A percentile compares a stretch with the other conserved stretches of the same genome.
Conservation (phyloP, 2,329 filamentous ascomycete species). For the Xenoacremonium recifei region DNA sequence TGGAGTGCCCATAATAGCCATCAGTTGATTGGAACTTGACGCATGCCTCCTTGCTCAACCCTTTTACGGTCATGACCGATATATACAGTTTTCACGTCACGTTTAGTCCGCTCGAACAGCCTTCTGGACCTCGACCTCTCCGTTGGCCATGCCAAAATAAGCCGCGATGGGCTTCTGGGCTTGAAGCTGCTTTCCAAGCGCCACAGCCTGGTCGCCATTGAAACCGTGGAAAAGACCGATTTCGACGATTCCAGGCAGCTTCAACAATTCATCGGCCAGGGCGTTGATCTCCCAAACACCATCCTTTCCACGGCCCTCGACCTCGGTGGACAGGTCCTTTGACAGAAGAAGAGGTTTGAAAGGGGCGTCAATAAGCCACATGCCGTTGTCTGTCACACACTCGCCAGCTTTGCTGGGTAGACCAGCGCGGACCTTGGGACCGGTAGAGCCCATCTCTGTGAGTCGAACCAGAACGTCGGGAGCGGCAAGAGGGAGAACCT, state of each 20-base stretch:
- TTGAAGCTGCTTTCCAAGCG: constrained; percentile 55
- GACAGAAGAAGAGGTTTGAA: constrained; percentile 72
- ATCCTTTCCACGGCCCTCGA: constrained; percentile 47
- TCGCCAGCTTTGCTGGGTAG: constrained; percentile 77
- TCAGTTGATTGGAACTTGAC: neutral
- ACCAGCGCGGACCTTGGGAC: constrained; percentile 70
- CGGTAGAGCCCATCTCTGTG: constrained; percentile 66
- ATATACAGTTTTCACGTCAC: neutral
- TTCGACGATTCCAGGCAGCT: constrained; percentile 83
- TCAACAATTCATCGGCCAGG: constrained; percentile 72
- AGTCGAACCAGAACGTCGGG: constrained; percentile 74
- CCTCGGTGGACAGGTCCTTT: constrained; percentile 46
- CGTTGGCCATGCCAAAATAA: constrained; percentile 90
- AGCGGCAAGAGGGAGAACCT: constrained; percentile 84
- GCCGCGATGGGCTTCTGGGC: constrained; percentile 91
- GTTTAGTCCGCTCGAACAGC: constrained; percentile 13
- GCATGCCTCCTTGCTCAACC: neutral
- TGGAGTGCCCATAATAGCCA: too few species aligned
- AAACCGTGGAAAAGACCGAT: constrained; percentile 86
- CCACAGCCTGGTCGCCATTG: constrained; percentile 67
- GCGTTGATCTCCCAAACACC: constrained; percentile 79
- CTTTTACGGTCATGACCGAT: neutral
- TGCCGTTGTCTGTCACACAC: constrained; percentile 58
- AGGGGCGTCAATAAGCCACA: constrained; percentile 88
- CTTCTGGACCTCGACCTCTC: constrained; percentile 48